Percentiles rank a stretch among this genome's conserved stretches.
These are phyloP conservation scores for Toxicodendron radicans DNA, from an alignment of 345 rosid genomes.

Conservation along the genomic window DNA sequence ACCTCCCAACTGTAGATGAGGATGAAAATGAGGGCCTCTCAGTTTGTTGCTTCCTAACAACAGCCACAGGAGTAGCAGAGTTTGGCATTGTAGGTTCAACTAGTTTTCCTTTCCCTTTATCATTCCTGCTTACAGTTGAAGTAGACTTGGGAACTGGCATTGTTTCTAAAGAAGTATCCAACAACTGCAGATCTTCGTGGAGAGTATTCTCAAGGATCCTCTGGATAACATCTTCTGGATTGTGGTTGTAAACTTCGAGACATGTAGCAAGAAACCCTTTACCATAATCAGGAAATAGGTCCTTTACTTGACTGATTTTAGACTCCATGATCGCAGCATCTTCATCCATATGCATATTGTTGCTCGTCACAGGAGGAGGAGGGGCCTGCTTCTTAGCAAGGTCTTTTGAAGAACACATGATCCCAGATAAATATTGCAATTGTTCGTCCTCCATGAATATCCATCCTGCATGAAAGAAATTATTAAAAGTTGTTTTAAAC, in stretches of 20 bases:
- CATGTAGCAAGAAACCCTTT: constrained; percentile 79
- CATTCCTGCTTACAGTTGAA: constrained; percentile 42
- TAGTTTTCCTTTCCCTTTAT: constrained; percentile 84
- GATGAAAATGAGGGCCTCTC: constrained; percentile 49
- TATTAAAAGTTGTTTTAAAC: not conserved
- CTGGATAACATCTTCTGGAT: constrained; percentile 94
- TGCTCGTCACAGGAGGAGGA: constrained; percentile 30
- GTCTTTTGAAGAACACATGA: constrained; percentile 37
- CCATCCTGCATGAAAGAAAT: constrained; percentile 65
- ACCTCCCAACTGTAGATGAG: constrained; percentile 67
- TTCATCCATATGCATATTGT: constrained; percentile 56
- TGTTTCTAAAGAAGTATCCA: constrained; percentile 66
- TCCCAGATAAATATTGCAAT: constrained; percentile 72
- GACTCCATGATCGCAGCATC: constrained; percentile 71
- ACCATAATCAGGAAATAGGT: constrained; percentile 88
- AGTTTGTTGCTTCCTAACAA: constrained; percentile 26
- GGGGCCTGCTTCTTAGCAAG: constrained; percentile 33
- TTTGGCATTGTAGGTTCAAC: constrained; percentile 44
- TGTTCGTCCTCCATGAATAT: constrained; percentile 75
- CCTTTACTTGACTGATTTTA: constrained; percentile 86
- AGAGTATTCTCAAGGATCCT: constrained; percentile 91
- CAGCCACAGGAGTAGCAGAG: constrained; percentile 7
- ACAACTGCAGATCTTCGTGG: constrained; percentile 64
- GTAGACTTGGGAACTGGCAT: constrained; percentile 55
- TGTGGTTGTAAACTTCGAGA: constrained; percentile 86